Base-by-base conservation (phyloP, 768 basidiomycete genomes). In the Obba rivulosa region DNA sequence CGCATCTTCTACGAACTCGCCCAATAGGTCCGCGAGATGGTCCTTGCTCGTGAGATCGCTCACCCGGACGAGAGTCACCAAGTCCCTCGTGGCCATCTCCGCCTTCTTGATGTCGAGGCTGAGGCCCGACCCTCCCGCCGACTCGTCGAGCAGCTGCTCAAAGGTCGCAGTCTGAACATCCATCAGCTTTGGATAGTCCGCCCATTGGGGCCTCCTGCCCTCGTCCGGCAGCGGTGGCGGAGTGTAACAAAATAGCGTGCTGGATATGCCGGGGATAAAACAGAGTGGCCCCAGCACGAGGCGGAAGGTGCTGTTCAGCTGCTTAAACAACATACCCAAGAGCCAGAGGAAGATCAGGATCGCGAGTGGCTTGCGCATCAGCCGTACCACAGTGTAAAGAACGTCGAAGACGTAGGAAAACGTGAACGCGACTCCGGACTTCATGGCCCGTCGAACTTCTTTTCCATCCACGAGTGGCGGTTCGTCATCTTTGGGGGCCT, bases 31-130 rank as follows among this genome's bases (percentile, higher is more conserved):
- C 16, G 77, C 81, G 9, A 91, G 58, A 18, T 61, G 49, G n/a
- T 87, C 82, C 45, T 70, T 79, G 20, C 78, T 77, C 49, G 69
- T 76, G 57, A 91, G 62, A 14, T 82, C 68, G 61, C 87, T 90
- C 50, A 75, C 65, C 14, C 72, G 73, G 14, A 89, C 81, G 23
- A 87, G 69, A 4, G 78, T 73, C 13, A 77, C 67, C 44, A 91
- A 70, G 59, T 91, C 87, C 20, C 64, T 69, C 1, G 83, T 85
- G 13, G 86, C 88, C 77, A 89, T 81, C 56, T 89, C 83, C 13
- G 85, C 81, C 62, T 81, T 83, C 65, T 87, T 80, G 53, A 91
- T 76, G 47, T 86, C 78, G 38, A 86, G 59, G 4, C 84, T 78
- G 34, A 91, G 61, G 4, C 71, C 72, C 0, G 82, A 78, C 0